These are phyloP conservation scores for Leucaena leucocephala DNA, from an alignment of 306 rosid species.

Conservation along the genomic window DNA sequence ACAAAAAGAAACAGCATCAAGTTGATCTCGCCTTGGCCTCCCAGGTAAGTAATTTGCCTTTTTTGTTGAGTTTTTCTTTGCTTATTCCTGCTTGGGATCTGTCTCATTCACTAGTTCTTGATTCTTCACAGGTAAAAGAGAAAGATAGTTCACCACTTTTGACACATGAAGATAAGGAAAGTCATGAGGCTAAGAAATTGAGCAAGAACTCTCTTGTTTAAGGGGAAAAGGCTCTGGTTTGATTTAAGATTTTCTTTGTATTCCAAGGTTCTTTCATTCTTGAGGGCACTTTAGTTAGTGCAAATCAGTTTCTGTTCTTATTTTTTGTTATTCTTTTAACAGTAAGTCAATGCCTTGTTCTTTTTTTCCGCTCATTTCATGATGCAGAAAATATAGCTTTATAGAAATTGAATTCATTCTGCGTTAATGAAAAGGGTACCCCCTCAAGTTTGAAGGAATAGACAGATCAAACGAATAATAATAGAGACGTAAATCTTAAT, in stretches of 20 bases:
- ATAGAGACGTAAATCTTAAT: background rate
- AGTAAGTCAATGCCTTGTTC: constrained; percentile 17
- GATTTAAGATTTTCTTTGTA: constrained; percentile 23
- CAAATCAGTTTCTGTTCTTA: constrained; percentile 21
- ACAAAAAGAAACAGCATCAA: constrained; percentile 64
- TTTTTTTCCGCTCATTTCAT: background rate
- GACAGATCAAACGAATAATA: background rate
- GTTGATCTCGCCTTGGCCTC: constrained; percentile 63
- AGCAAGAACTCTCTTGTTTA: constrained; percentile 78
- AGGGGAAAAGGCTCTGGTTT: constrained; percentile 24
- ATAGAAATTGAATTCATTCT: background rate
- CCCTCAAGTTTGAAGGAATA: background rate
- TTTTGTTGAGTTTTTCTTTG: constrained; percentile 1
- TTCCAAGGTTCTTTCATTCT: constrained; percentile 36
- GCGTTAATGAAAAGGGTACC: constrained; percentile 1
- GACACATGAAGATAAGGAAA: constrained; percentile 68
- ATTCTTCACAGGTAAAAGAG: constrained; percentile 59
- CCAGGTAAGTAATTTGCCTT: constrained; percentile 49
- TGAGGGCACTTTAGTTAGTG: constrained; percentile 28
- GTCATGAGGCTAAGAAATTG: constrained; percentile 69
- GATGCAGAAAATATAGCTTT: constrained; percentile 16
- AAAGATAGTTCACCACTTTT: constrained; percentile 69
- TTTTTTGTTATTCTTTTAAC: background rate
- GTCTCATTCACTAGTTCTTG: background rate
- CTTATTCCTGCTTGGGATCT: constrained; percentile 1